A percentile compares a stretch with the other conserved stretches of the same genome.
Evolutionary conservation across 1,139 yeast genomes (phyloP).

Genomic region (Hemisphaericaspora subhashii): DNA sequence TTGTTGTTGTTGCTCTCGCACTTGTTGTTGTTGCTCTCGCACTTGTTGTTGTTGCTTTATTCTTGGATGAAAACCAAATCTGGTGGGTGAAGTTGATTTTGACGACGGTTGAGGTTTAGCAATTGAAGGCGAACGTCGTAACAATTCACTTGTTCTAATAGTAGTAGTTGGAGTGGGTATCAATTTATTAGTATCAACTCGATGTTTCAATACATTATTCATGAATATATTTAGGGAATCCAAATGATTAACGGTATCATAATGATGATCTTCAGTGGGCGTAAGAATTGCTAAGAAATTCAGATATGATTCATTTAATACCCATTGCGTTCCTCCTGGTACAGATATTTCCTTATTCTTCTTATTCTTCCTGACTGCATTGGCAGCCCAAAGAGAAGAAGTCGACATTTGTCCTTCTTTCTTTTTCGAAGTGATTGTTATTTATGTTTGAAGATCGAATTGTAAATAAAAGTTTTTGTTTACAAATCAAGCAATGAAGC

Average conservation of each 20-base stretch:
- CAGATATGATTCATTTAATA: slow-evolving; percentile 35
- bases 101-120: neutral
- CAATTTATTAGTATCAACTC: neutral
- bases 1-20: no score
- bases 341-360: slow-evolving; percentile 22
- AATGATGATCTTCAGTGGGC: slow-evolving; percentile 22
- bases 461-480: no score
- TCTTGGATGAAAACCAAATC: neutral
- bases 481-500: no score
- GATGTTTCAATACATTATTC: slow-evolving; percentile 17
- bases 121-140: slow-evolving; percentile 1
- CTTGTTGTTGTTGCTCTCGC: no score
- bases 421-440: no score
- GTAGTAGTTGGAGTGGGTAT: neutral
- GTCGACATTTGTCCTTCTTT: slow-evolving; percentile 17
- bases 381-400: slow-evolving; percentile 40
- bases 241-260: slow-evolving; percentile 15
- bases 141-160: neutral
- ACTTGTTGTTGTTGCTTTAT: no score
- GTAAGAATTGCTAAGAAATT: slow-evolving; percentile 30
- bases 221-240: slow-evolving; percentile 25
- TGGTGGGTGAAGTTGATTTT: neutral
- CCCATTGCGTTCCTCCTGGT: slow-evolving; percentile 43
- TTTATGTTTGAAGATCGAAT: no score
- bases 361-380: slow-evolving; percentile 27